phyloP scores from a whole-genome alignment of 2,329 filamentous ascomycete genomes.

The Monosporascus sp. region DNA sequence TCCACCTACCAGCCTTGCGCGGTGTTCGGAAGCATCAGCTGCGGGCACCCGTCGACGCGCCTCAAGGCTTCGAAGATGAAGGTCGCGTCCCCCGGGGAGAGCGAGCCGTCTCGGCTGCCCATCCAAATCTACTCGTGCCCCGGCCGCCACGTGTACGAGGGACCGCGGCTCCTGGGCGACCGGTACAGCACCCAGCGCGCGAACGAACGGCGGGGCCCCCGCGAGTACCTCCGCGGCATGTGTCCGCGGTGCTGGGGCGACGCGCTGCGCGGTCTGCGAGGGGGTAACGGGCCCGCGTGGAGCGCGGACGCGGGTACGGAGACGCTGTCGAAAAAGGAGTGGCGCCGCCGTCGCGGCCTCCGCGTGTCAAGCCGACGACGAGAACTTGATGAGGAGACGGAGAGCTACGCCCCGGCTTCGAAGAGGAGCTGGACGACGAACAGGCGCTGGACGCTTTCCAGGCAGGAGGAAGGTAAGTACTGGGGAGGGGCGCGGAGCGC shows the following conservation, averaged over 20 bases:
- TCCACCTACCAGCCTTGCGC: neutral
- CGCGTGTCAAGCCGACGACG: neutral
- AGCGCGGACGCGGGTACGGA: neutral
- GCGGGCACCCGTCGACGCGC: neutral
- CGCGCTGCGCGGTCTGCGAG: neutral
- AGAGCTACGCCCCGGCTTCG: neutral
- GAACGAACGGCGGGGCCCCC: neutral
- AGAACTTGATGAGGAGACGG: neutral
- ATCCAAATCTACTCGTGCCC: neutral
- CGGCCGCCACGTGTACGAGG: neutral
- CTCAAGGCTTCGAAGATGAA: neutral
- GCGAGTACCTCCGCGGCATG: neutral
- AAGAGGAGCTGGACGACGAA: neutral
- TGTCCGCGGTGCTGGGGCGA: neutral
- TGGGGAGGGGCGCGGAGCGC: no score
- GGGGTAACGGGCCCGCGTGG: neutral
- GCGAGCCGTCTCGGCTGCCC: neutral
- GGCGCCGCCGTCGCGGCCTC: neutral
- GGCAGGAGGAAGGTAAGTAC: neutral
- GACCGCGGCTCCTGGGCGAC: neutral
- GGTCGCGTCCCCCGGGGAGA: neutral
- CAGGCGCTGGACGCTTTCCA: neutral
- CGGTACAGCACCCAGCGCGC: neutral
- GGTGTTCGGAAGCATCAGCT: neutral
- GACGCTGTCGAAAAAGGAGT: neutral